Percentiles rank a stretch among this genome's conserved stretches.
phyloP scores from a whole-genome alignment of 1,139 yeast genomes.

The Scheffersomyces cryptocercus region DNA sequence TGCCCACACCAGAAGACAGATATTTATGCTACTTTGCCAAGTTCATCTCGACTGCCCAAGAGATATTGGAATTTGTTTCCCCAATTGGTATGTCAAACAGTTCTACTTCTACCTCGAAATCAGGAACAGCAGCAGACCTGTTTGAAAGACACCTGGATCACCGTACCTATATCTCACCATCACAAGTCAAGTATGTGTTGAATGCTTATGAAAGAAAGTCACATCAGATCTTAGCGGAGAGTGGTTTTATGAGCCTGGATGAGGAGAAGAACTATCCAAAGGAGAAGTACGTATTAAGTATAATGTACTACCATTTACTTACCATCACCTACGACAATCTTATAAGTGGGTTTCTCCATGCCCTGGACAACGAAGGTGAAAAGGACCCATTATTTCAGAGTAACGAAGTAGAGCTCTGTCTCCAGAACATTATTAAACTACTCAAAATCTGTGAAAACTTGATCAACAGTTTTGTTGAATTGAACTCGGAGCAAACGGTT shows the following conservation, averaged over 20 bases:
- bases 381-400: neutral
- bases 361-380: neutral
- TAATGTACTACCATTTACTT: slow-evolving; percentile 48
- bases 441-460: slow-evolving; percentile 46
- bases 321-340: slow-evolving; percentile 53
- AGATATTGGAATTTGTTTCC: slow-evolving; percentile 34
- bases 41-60: slow-evolving; percentile 45
- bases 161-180: neutral
- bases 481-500: slow-evolving; percentile 35
- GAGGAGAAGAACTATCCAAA: slow-evolving; percentile 17
- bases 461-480: slow-evolving; percentile 43
- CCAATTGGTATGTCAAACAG: slow-evolving; percentile 1
- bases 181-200: slow-evolving; percentile 9
- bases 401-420: slow-evolving; percentile 16
- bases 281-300: slow-evolving; percentile 31
- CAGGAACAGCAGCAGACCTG: neutral
- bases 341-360: slow-evolving; percentile 29
- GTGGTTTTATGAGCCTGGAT: slow-evolving; percentile 26
- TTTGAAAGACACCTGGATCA: neutral
- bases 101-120: neutral
- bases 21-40: slow-evolving; percentile 42
- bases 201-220: slow-evolving; percentile 25
- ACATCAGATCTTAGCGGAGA: slow-evolving; percentile 20
- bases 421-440: slow-evolving; percentile 39
- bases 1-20: slow-evolving; percentile 29